Conservation (phyloP, 768 basidiomycete species). For the Mycena pura region DNA sequence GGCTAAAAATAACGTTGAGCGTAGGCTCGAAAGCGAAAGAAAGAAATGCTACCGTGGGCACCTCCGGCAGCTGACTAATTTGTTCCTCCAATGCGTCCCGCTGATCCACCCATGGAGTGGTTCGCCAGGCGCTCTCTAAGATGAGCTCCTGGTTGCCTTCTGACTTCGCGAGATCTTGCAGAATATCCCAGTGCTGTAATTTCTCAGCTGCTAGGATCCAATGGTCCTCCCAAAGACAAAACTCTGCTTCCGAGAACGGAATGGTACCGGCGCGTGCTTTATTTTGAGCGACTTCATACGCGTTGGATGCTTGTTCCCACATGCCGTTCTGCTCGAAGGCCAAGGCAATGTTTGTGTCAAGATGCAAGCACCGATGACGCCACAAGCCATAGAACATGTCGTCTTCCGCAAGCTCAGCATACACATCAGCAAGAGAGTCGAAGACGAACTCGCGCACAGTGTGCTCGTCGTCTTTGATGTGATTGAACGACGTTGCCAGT, state of each 20-base stretch:
- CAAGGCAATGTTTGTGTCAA: conserved; percentile 87
- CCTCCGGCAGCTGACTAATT: conserved; percentile 81
- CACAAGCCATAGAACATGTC: conserved; percentile 98
- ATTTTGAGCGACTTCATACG: conserved; percentile 90
- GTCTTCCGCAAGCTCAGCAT: conserved; percentile 94
- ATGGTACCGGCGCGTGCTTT: conserved; percentile 82
- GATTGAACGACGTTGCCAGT: conserved; percentile 79
- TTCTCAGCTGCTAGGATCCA: conserved; percentile 97
- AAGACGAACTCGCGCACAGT: conserved; percentile 81
- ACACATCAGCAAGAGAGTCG: conserved; percentile 93
- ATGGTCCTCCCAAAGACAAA: conserved; percentile 99
- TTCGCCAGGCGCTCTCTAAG: conserved; percentile 95
- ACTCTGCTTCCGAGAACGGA: conserved; percentile 93
- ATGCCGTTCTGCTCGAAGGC: conserved; percentile 96
- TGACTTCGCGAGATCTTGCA: conserved; percentile 87
- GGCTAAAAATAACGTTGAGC: too few relatives aligned
- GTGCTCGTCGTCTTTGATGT: conserved; percentile 80
- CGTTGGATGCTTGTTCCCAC: conserved; percentile 90
- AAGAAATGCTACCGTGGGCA: too few relatives aligned
- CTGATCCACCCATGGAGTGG: conserved; percentile 89
- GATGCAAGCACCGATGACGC: conserved; percentile 86
- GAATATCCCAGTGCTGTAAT: conserved; percentile 95
- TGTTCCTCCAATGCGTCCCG: conserved; percentile 80
- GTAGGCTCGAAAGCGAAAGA: too few relatives aligned
- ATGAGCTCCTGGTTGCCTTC: conserved; percentile 93